Percentiles rank a stretch among this genome's conserved stretches.
Evolutionary conservation across 441 rosid species (phyloP).

Genomic region (Geranium incanum): DNA sequence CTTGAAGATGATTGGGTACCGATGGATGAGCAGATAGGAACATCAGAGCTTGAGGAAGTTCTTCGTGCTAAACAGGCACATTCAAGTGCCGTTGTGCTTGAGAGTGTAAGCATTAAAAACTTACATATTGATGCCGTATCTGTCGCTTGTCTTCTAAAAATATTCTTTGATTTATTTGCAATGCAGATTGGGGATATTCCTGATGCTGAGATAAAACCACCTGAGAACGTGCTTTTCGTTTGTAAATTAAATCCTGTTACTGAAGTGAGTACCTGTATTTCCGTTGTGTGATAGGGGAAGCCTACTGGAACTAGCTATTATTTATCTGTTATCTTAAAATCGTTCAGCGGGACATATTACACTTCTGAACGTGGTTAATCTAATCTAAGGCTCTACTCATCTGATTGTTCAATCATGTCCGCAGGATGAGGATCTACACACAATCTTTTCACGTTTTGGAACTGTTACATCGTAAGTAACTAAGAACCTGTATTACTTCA

Average conservation of each 20-base stretch:
- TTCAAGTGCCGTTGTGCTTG: conserved; percentile 97
- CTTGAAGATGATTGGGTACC: conserved; percentile 99
- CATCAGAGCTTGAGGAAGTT: conserved; percentile 67
- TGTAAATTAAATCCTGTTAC: conserved; percentile 98
- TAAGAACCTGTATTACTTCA: conserved; percentile 2
- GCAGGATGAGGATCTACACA: conserved; percentile 96
- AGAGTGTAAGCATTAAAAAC: conserved; percentile 52
- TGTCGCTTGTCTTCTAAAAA: conserved; percentile 13
- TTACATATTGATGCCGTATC: conserved; percentile 19
- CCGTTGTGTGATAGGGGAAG: not conserved
- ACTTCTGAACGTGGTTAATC: not conserved
- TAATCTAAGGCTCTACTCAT: not conserved
- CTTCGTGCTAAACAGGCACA: conserved; percentile 74
- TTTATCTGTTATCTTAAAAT: not conserved
- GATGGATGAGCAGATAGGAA: conserved; percentile 71
- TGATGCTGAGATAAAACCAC: conserved; percentile 93
- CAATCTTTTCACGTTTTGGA: conserved; percentile 97
- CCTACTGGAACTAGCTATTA: not conserved
- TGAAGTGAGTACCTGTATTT: conserved; percentile 50
- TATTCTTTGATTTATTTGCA: conserved; percentile 19
- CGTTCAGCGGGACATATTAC: not conserved
- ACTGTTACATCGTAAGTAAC: conserved; percentile 67
- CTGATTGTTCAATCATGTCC: conserved; percentile 21
- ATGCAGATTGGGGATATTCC: conserved; percentile 93
- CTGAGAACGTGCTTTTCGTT: conserved; percentile 89